phyloP scores from a whole-genome alignment of 371 early-diverging fungal species.

The Dichotomocladium elegans region DNA sequence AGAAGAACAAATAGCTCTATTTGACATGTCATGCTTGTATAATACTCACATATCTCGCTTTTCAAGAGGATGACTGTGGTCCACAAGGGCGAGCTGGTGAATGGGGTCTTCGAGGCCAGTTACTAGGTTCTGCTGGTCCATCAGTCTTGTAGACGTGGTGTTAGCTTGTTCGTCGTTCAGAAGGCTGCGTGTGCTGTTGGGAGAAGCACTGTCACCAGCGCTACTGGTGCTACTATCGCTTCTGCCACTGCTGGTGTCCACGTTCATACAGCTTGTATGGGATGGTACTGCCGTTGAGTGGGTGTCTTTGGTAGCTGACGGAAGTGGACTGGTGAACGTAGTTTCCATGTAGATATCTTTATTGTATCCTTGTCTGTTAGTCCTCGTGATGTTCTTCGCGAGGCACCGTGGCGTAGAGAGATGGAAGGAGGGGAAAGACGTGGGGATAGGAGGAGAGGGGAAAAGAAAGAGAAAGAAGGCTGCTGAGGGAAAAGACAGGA shows the following conservation, averaged over 20 bases:
- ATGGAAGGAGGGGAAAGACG: conserved; percentile 2
- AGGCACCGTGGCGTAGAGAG: not conserved
- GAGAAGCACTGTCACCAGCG: no score
- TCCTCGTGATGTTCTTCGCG: no score
- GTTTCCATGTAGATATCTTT: no score
- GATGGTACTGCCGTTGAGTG: no score
- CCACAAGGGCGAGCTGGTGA: conserved; percentile 23
- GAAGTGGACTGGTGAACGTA: no score
- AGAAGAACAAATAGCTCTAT: not conserved
- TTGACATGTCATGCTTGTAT: not conserved
- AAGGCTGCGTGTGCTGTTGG: no score
- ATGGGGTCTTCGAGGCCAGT: conserved; percentile 19
- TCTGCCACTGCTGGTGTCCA: no score
- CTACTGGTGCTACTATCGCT: no score
- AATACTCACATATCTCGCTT: not conserved
- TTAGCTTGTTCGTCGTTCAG: conserved; percentile 3
- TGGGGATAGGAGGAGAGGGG: conserved; percentile 4
- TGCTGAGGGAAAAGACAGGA: not conserved
- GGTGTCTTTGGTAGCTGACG: no score
- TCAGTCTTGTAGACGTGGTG: not conserved
- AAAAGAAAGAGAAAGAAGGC: conserved; percentile 6
- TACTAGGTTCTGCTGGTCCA: conserved; percentile 3
- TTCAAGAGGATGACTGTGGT: conserved; percentile 13
- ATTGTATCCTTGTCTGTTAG: no score
- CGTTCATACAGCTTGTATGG: no score